Evolutionary conservation across 331 rosid genomes (phyloP), one percentile per base, ranked within the genome.

Genomic region (Rosa hybrid): DNA sequence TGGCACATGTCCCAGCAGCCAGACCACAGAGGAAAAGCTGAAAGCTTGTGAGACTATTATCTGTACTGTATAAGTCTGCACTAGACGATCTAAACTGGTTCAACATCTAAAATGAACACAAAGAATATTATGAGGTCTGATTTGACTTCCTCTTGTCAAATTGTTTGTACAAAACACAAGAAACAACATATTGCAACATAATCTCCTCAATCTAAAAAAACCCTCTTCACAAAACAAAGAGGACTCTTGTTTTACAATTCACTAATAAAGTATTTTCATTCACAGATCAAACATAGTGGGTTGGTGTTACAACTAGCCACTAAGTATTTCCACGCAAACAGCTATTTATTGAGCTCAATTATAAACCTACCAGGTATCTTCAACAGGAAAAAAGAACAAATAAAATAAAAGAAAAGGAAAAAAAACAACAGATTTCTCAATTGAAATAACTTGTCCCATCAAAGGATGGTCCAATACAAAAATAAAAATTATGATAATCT

Each of bases 1-100:
- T 95, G 70, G 98, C 99, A 81, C 93, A 95, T 67, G 96, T 95
- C 54, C 98, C 97, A 30, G 99, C 93, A 1, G 93, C 96, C 83
- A 95, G 83, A 69, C 98, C 99, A 78, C 98, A 93, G 49, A 91
- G 41, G 74, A 93, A 87, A 83, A 90, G 92, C 83, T 93, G 97
- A 83, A 93, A 86, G 87, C 97, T 90, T n/a, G 98, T 87, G 72
- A 82, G 71, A 75, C 77, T 75, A 65, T 82, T 82, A 25, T 83
- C 90, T 21, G 81, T 21, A 23, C 70, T 17, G 38, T 70, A 20
- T 68, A 72, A 57, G 75, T 80, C 60, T 56, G 86, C 30, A 71
- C 80, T 82, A 56, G 86, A 85, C 67, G 76, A 79, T 71, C 84
- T 83, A 14, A 6, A 6, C 72, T 13, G 87, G 80, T 93, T 95